Conservation (phyloP, 108 stramenopile genomes). For the Cylindrotheca fusiformis region DNA sequence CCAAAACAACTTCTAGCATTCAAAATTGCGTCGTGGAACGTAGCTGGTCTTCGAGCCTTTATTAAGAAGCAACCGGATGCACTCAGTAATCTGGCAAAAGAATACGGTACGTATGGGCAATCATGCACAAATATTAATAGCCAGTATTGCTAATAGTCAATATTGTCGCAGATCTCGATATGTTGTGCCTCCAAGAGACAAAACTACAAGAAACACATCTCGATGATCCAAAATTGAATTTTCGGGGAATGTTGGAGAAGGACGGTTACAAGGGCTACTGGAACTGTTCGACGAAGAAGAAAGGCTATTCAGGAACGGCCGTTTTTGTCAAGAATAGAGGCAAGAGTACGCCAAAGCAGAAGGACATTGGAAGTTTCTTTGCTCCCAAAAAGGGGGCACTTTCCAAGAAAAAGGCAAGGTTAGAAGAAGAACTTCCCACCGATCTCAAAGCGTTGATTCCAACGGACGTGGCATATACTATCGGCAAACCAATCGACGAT, state of each 20-base stretch:
- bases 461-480: constrained; percentile 34
- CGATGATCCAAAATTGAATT: constrained; percentile 70
- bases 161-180: too few species aligned
- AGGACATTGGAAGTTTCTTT: constrained; percentile 74
- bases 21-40: constrained; percentile 89
- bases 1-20: constrained; percentile 41
- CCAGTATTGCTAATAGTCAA: too few species aligned
- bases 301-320: constrained; percentile 96
- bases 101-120: too few species aligned
- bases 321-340: constrained; percentile 70
- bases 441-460: constrained; percentile 32
- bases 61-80: constrained; percentile 68
- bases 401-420: not conserved
- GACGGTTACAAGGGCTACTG: constrained; percentile 86
- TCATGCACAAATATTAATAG: too few species aligned
- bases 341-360: constrained; percentile 64
- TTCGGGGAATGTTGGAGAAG: constrained; percentile 59
- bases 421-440: constrained; percentile 24
- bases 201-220: constrained; percentile 87
- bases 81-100: constrained; percentile 47
- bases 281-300: constrained; percentile 87
- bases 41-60: constrained; percentile 86
- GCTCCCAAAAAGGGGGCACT: constrained; percentile 6
- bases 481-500: constrained; percentile 69
- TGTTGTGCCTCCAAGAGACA: constrained; percentile 90